Evolutionary conservation across 2,329 filamentous ascomycete species (phyloP), one percentile per base, ranked within the genome.

Genomic region (Septoria linicola): DNA sequence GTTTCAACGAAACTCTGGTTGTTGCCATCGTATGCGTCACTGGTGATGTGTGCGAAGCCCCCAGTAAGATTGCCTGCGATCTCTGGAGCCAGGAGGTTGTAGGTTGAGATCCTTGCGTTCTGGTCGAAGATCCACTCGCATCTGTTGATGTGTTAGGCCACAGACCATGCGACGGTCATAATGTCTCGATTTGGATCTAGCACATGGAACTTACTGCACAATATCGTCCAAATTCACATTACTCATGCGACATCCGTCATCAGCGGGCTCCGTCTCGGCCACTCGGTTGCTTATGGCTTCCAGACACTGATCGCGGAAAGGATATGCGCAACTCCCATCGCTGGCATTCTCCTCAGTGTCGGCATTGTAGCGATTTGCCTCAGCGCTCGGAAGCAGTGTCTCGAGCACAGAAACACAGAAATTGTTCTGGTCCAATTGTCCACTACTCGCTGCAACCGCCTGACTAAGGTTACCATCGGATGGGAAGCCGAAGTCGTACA

Each of bases 381-480:
- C 35, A 19, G 23, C 40, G 20, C 17, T 41, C 10, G 45, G 45
- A 13, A 48, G 31, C 14, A 20, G 44, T 14, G 36, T 54, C 25
- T 49, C 47, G 21, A 54, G 41, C 21, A 55, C 40, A 11, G 52
- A 43, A 8, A 55, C 52, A 17, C 52, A 55, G 42, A 55, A 55
- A 23, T 39, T 51, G 7, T 50, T 41, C 39, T 45, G 48, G 31
- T 48, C 13, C 23, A 55, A 37, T 23, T 55, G 52, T 13, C 52
- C 52, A 14, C 37, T 43, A 25, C 40, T 41, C 23, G 32, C 42
- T 5, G 42, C 47, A 5, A 51, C 47, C 19, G 52, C 48, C 17
- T 46, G 23, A 16, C 35, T 40, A 11, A 51, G 34, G 5, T 37
- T 48, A 13, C 30, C 30, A 7, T 34, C 45, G 17, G 32, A 42